Base-by-base conservation (phyloP, 1,284 basidiomycete species). In the Fomitopsis betulina region DNA sequence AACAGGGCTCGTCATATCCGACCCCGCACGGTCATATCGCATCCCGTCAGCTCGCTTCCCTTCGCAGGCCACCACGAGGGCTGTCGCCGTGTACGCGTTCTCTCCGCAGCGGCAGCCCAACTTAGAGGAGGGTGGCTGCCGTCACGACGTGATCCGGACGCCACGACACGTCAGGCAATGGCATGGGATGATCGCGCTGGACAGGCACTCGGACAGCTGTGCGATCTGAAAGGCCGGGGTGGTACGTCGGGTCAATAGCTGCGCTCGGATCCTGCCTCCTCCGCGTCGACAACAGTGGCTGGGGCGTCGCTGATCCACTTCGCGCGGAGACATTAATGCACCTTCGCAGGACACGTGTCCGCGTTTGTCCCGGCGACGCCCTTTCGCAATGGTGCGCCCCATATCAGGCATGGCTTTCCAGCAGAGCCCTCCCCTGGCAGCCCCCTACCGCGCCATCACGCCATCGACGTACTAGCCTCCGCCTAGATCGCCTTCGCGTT, bases 231-330 rank as follows among this genome's bases (percentile, higher is more conserved):
- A 47, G 45, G 45, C 45, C 45, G 45, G 45, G 45, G 21, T 30
- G 45, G 30, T 47, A 47, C 45, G 45, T 47, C 42, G 45, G 45
- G 45, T 15, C 19, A 37, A 37, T 37, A 12, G 35, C 45, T 47
- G 45, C 45, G 45, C 25, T 47, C 45, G 45, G 45, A 30, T 47
- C 45, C 45, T 27, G 45, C 25, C 25, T 47, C 25, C 45, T 25
- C 25, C 45, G 45, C 45, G 45, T 15, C 35, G 27, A 37, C 13
- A 37, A 3, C 23, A 5, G 45, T 27, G 9, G 23, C 52, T 38
- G 17, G 23, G 10, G 5, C 52, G 30, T 54, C 52, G 52, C 52
- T 54, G 38, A 54, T 54, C 38, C 52, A 54, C 52, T 54, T 30
- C 35, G 50, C 37, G 50, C 50, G 33, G 52, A 40, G 52, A 38